Conservation (phyloP, 2,329 filamentous ascomycete species). For the Nannizziopsis arthrosporioides region DNA sequence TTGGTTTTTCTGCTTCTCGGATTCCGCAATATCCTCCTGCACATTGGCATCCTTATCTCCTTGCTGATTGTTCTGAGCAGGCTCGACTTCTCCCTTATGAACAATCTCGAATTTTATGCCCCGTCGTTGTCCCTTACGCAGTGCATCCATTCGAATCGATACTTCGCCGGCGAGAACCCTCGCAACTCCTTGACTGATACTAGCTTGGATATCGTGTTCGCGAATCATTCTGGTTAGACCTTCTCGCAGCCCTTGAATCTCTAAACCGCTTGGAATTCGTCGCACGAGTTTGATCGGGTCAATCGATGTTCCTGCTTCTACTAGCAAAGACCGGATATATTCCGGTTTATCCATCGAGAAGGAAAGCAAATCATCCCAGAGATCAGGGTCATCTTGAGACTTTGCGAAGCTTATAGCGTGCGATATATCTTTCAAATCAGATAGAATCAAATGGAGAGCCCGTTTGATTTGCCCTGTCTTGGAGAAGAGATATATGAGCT, state of each 20-base stretch:
- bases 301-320: conserved; percentile 88
- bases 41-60: background rate
- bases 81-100: conserved; percentile 11
- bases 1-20: conserved; percentile 8
- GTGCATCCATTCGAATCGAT: conserved; percentile 63
- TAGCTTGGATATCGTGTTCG: conserved; percentile 90
- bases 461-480: conserved; percentile 91
- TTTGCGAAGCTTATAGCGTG: conserved; percentile 93
- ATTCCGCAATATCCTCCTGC: conserved; percentile 12
- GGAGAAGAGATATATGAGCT: conserved; percentile 89
- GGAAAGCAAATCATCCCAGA: conserved; percentile 89
- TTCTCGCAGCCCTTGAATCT: conserved; percentile 80
- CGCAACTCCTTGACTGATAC: conserved; percentile 81
- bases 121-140: conserved; percentile 67
- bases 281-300: conserved; percentile 82
- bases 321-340: conserved; percentile 83
- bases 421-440: conserved; percentile 78
- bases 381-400: conserved; percentile 76
- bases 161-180: conserved; percentile 81
- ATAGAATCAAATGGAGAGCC: conserved; percentile 84
- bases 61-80: background rate
- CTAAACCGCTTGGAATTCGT: conserved; percentile 81
- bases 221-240: conserved; percentile 84
- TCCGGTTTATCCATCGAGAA: conserved; percentile 96
- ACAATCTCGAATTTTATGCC: conserved; percentile 81